These are phyloP conservation scores for Plasmodium cynomolgi DNA, from an alignment of 169 alveolate genomes.

Conservation along the genomic window DNA sequence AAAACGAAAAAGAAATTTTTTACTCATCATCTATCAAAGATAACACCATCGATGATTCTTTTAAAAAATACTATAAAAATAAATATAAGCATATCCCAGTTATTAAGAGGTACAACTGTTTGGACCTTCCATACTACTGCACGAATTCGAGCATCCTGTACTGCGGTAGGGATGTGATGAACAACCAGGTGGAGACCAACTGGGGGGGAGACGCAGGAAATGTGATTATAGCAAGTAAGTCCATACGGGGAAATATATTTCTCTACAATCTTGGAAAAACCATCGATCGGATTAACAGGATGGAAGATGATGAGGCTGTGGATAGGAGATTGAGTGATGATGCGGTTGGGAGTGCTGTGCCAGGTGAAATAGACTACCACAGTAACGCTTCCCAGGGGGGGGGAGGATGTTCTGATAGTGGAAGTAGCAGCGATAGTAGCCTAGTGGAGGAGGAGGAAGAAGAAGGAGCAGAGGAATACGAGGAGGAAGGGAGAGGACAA, in stretches of 20 bases:
- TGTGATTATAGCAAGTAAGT: conserved; percentile 40
- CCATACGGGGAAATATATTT: conserved; percentile 29
- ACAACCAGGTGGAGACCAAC: not conserved
- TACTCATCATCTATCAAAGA: conserved; percentile 12
- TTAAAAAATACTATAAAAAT: conserved; percentile 16
- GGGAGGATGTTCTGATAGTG: not conserved
- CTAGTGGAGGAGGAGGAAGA: not conserved
- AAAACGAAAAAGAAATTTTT: conserved; percentile 23
- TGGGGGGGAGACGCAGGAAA: conserved; percentile 13
- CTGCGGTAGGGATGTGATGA: conserved; percentile 3
- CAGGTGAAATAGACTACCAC: not conserved
- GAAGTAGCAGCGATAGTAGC: not conserved
- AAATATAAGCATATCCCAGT: conserved; percentile 41
- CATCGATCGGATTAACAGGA: conserved; percentile 34
- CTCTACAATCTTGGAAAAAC: conserved; percentile 34
- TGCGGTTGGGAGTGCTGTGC: not conserved
- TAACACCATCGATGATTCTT: conserved; percentile 34
- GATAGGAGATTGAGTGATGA: not conserved
- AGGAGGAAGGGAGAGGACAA: not conserved
- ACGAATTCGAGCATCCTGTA: conserved; percentile 32
- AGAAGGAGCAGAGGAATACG: not conserved
- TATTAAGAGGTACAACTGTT: conserved; percentile 42
- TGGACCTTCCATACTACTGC: conserved; percentile 41
- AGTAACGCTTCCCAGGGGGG: not conserved
- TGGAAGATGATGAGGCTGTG: conserved; percentile 9